phyloP scores from a whole-genome alignment of 2,329 filamentous ascomycete species.

The Fusarium setosum region DNA sequence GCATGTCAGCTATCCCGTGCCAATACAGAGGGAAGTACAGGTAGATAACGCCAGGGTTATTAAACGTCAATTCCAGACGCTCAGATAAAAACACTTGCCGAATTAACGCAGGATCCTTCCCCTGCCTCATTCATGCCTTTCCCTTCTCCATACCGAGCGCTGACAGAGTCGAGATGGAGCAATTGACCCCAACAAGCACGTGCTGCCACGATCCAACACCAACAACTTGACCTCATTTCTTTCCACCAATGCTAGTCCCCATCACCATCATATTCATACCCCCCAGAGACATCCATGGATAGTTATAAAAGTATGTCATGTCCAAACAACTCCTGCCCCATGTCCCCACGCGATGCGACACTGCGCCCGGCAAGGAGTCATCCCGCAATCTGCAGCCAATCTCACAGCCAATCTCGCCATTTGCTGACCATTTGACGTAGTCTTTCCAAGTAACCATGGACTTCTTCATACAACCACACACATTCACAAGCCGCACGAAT shows the following conservation, averaged over 20 bases:
- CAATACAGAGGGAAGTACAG: no score
- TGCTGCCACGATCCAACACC: slow-evolving; percentile 2
- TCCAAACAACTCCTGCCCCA: not conserved
- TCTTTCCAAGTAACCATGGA: not conserved
- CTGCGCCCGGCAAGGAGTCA: not conserved
- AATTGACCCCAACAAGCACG: slow-evolving; percentile 10
- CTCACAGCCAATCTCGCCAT: not conserved
- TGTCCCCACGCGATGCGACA: not conserved
- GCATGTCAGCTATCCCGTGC: no score
- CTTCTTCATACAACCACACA: not conserved
- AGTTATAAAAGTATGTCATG: not conserved
- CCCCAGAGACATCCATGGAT: no score
- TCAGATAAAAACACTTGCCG: no score
- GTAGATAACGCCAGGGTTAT: no score
- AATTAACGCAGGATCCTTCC: not conserved
- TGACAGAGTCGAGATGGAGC: slow-evolving; percentile 1
- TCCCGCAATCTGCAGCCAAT: not conserved
- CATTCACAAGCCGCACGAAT: not conserved
- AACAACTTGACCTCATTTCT: not conserved
- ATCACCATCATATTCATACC: not conserved
- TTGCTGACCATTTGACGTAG: not conserved
- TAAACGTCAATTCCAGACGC: no score
- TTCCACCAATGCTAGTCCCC: not conserved
- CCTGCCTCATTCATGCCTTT: not conserved
- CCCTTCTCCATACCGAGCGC: not conserved